Base-by-base conservation (phyloP, 805 yeast species). In the Helenozyma baotianmanensis region DNA sequence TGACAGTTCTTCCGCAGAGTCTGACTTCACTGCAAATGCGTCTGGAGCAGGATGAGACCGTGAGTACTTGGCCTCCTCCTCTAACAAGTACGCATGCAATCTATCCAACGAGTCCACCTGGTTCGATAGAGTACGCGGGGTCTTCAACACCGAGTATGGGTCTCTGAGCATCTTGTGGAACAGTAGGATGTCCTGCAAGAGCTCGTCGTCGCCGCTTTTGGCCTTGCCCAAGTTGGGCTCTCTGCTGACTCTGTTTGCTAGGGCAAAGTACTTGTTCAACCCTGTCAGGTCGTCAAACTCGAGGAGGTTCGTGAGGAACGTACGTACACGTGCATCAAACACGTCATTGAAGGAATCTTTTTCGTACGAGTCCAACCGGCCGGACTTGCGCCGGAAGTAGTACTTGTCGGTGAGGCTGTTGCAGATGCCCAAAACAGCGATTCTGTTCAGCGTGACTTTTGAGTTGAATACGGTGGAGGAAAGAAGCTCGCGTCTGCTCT, bases 201-300 rank as follows among this genome's bases (percentile, higher is more conserved):
- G 56, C 14, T 48, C 49, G 24, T 53, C 54, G 32, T 46, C 54
- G 33, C 48, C 42, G 8, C 34, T 29, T 21, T 41, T 47, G n/a
- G 50, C 40, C 14, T 32, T 39, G 13, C 41, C 42, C 16, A 52
- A 43, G 2, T 44, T 36, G 18, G 57, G 46, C 28, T 56, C 60
- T 8, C 50, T 44, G 6, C 45, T 41, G 9, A 36, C 43, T 25
- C 64, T 42, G 30, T 57, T 54, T 9, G 70, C 55, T 1, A 47
- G 28, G 15, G 51, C 42, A 36, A 63, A 64, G 38, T 60, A 60
- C 46, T 63, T 63, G 43, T 67, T 67, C 33, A 67, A 52, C 1
- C 72, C 72, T 3, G 72, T 67, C 42, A 62, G 65, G 36, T 67
- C 72, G 30, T 66, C 72, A 25, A 64, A 50, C 11, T 54, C 45